phyloP scores from a whole-genome alignment of 306 rosid genomes.

The Lathyrus tuberosus region DNA sequence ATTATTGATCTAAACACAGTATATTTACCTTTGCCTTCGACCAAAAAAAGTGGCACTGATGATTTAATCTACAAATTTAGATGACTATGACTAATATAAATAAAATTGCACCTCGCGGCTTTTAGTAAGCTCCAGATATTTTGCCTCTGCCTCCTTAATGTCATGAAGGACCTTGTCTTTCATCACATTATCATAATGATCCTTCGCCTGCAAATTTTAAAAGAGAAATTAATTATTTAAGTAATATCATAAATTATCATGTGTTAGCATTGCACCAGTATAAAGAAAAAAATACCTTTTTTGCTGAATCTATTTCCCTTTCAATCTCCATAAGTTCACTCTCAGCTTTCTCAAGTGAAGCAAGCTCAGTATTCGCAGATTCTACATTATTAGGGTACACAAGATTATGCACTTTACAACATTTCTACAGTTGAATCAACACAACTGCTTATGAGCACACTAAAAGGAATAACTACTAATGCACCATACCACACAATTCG shows the following conservation, averaged over 20 bases:
- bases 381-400: conserved; percentile 49
- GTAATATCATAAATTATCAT: conserved; percentile 14
- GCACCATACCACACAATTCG: conserved; percentile 65
- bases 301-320: conserved; percentile 50
- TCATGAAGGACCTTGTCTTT: conserved; percentile 56
- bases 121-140: conserved; percentile 50
- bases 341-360: conserved; percentile 71
- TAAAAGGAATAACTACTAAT: conserved; percentile 30
- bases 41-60: conserved; percentile 18
- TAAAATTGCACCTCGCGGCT: conserved; percentile 58
- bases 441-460: conserved; percentile 17
- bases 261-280: conserved; percentile 19
- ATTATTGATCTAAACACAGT: background rate
- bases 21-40: background rate
- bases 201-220: conserved; percentile 53
- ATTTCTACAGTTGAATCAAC: conserved; percentile 31
- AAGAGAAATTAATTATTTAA: background rate
- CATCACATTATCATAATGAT: conserved; percentile 73
- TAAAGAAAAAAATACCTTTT: conserved; percentile 51
- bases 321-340: conserved; percentile 63
- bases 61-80: conserved; percentile 29
- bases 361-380: conserved; percentile 65
- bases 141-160: conserved; percentile 62
- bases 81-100: conserved; percentile 22
- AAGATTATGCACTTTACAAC: conserved; percentile 35